These are phyloP conservation scores for Leptosphaerulina australis DNA, from an alignment of 2,329 filamentous ascomycete genomes.

Conservation along the genomic window DNA sequence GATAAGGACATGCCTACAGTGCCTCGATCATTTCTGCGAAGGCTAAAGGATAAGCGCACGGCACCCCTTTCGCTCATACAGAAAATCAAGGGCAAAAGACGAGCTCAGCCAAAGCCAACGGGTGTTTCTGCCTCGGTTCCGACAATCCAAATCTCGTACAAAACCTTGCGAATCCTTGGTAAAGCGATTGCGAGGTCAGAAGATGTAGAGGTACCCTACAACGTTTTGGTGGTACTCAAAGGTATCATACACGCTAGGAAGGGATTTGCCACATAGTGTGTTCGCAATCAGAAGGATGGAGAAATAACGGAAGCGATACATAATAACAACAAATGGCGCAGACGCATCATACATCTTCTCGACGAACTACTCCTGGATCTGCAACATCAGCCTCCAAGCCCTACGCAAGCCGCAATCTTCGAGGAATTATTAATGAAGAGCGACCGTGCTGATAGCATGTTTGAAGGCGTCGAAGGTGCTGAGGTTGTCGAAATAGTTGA, in stretches of 20 bases:
- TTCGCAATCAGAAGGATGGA: conserved; percentile 9
- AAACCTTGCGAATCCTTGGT: conserved; percentile 2
- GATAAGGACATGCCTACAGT: neutral
- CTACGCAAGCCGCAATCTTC: neutral
- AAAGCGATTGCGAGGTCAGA: conserved; percentile 2
- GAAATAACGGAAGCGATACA: neutral
- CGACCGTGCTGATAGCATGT: conserved; percentile 3
- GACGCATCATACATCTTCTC: conserved; percentile 18
- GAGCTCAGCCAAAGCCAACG: neutral
- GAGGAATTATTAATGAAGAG: neutral
- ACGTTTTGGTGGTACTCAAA: conserved; percentile 15
- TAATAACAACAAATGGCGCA: conserved; percentile 15
- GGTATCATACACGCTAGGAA: conserved; percentile 22
- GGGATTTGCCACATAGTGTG: conserved; percentile 20
- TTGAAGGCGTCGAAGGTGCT: neutral
- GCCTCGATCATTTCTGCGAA: neutral
- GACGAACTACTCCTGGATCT: conserved; percentile 3
- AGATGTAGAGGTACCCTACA: conserved; percentile 4
- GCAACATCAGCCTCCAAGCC: conserved; percentile 6
- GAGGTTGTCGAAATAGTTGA: conserved; percentile 5
- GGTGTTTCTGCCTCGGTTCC: neutral
- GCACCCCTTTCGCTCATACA: neutral
- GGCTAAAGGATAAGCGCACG: neutral
- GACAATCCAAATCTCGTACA: conserved; percentile 6
- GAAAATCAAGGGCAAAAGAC: neutral